A percentile compares a stretch with the other conserved stretches of the same genome.
Evolutionary conservation across 78 protist genomes (phyloP).

Genomic region (Dictyostelium brefeldianum): DNA sequence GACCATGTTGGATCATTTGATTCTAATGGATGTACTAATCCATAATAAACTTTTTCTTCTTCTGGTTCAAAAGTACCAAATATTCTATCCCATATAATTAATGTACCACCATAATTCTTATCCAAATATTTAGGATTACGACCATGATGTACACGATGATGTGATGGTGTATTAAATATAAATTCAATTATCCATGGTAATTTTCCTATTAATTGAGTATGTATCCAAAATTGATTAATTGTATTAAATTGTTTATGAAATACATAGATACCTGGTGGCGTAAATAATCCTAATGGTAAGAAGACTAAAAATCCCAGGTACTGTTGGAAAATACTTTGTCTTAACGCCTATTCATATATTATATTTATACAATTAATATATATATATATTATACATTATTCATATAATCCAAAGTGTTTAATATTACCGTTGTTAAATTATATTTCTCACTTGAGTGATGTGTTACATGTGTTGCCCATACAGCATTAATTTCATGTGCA

Average conservation of each 20-base stretch:
- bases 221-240: constrained; percentile 89
- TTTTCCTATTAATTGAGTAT: constrained; percentile 64
- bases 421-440: constrained; percentile 12
- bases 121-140: constrained; percentile 86
- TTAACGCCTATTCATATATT: too few species aligned
- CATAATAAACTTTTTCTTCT: constrained; percentile 58
- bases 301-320: too few species aligned
- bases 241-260: constrained; percentile 79
- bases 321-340: constrained; percentile 74
- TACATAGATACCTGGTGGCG: constrained; percentile 67
- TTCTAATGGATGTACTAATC: constrained; percentile 47
- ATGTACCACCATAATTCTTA: constrained; percentile 89
- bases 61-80: constrained; percentile 85
- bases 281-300: constrained; percentile 80
- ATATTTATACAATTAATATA: constrained; percentile 16
- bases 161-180: constrained; percentile 86
- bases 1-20: constrained; percentile 60
- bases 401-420: not conserved
- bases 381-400: not conserved
- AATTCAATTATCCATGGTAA: constrained; percentile 70
- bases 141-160: constrained; percentile 91
- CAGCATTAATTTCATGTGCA: constrained; percentile 53
- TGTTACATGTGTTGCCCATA: constrained; percentile 87
- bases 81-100: constrained; percentile 87
- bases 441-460: constrained; percentile 85